Evolutionary conservation across 2,329 filamentous ascomycete genomes (phyloP).

Genomic region (Fusarium pininemorale): DNA sequence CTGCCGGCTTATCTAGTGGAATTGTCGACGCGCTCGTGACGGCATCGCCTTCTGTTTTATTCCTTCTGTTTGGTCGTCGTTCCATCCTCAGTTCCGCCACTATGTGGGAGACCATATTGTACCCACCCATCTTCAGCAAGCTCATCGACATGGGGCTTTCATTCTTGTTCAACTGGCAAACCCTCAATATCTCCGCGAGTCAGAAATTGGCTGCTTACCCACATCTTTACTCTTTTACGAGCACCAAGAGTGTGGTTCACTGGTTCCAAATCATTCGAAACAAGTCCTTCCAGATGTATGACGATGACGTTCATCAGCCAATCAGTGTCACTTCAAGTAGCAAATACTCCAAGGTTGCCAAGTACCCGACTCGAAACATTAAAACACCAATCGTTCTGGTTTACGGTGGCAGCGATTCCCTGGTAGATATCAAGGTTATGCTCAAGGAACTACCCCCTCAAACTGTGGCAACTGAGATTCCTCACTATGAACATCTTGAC

Average conservation of each 20-base stretch:
- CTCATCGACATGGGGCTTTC: slow-evolving; percentile 83
- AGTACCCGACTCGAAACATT: slow-evolving; percentile 96
- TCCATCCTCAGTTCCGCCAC: slow-evolving; percentile 92
- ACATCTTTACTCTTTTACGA: slow-evolving; percentile 95
- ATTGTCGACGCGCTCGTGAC: slow-evolving; percentile 94
- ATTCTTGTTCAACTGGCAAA: slow-evolving; percentile 91
- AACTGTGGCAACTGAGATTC: slow-evolving; percentile 86
- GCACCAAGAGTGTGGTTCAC: slow-evolving; percentile 95
- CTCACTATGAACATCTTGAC: slow-evolving; percentile 95
- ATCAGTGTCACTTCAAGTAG: slow-evolving; percentile 74
- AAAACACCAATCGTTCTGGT: slow-evolving; percentile 93
- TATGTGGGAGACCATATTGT: slow-evolving; percentile 97
- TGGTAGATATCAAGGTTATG: slow-evolving; percentile 95
- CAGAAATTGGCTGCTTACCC: slow-evolving; percentile 97
- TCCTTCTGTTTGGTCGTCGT: slow-evolving; percentile 89
- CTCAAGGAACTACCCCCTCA: slow-evolving; percentile 84
- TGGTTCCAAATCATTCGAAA: slow-evolving; percentile 99
- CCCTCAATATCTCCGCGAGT: slow-evolving; percentile 80
- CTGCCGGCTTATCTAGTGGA: slow-evolving; percentile 86
- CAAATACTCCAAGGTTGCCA: slow-evolving; percentile 95
- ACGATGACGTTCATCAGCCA: slow-evolving; percentile 87
- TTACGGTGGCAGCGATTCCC: slow-evolving; percentile 91
- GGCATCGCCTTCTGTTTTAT: slow-evolving; percentile 90
- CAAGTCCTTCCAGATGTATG: slow-evolving; percentile 97
- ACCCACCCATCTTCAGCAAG: slow-evolving; percentile 91